A percentile compares a stretch with the other conserved stretches of the same genome.
Evolutionary conservation across 768 basidiomycete genomes (phyloP).

Genomic region (Leccinum subgranulosum): DNA sequence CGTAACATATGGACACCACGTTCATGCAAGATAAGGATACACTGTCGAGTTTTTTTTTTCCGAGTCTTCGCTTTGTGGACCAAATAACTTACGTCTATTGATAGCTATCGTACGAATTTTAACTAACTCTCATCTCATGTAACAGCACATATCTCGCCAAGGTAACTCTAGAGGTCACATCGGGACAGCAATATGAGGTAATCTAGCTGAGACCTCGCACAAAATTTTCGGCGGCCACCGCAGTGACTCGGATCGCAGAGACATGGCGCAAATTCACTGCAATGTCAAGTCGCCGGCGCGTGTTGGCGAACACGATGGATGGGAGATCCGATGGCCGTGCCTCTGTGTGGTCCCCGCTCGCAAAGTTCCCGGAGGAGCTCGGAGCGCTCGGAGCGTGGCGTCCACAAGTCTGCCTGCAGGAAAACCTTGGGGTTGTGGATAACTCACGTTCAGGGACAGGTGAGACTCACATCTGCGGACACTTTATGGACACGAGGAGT

Average conservation of each 20-base stretch:
- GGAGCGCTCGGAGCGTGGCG: constrained; percentile 14
- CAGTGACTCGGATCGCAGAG: neutral
- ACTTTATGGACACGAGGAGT: constrained; percentile 17
- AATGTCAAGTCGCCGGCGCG: constrained; percentile 17
- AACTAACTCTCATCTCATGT: neutral
- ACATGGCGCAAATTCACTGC: constrained; percentile 6
- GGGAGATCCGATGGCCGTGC: constrained; percentile 25
- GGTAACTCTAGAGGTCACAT: neutral
- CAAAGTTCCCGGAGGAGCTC: constrained; percentile 4
- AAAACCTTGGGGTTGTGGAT: constrained; percentile 7
- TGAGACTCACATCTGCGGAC: neutral
- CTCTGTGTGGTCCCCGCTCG: constrained; percentile 3
- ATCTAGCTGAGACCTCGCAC: constrained; percentile 2
- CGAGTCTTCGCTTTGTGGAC: neutral
- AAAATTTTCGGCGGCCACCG: neutral
- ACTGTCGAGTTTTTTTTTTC: neutral
- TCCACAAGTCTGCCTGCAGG: constrained; percentile 28
- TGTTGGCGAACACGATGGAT: constrained; percentile 14
- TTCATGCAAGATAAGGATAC: constrained; percentile 1
- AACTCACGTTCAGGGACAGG: constrained; percentile 15
- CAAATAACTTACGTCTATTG: constrained; percentile 7
- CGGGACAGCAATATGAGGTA: constrained; percentile 6
- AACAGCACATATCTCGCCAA: neutral
- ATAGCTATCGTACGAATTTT: neutral
- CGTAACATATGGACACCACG: neutral